Conservation (phyloP, 2,329 filamentous ascomycete genomes). For the Monilinia polystroma region DNA sequence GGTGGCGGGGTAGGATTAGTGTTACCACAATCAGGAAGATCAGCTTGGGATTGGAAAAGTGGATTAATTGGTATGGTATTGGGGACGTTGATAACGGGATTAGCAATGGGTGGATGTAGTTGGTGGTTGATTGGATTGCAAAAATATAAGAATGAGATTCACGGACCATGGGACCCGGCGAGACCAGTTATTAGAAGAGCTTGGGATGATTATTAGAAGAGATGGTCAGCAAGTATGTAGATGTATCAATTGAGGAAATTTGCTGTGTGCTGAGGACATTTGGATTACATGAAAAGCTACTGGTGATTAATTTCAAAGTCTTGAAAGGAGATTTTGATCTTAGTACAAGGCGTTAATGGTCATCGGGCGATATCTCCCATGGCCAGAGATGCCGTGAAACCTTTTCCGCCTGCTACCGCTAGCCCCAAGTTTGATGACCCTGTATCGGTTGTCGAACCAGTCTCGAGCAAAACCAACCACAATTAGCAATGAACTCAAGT, state of each 20-base stretch:
- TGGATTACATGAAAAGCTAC: background rate
- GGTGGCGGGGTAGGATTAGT: slow-evolving; percentile 70
- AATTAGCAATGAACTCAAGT: no score
- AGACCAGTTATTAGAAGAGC: slow-evolving; percentile 71
- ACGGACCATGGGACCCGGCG: slow-evolving; percentile 95
- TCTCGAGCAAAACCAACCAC: no score
- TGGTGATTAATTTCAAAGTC: background rate
- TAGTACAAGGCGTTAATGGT: no score
- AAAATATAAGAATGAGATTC: slow-evolving; percentile 99
- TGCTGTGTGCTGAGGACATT: background rate
- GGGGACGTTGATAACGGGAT: slow-evolving; percentile 68
- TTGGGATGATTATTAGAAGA: slow-evolving; percentile 21
- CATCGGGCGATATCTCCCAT: no score
- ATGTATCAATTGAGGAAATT: background rate
- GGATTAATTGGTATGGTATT: slow-evolving; percentile 67
- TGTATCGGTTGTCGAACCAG: no score
- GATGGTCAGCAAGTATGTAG: no score
- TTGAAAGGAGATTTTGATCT: no score
- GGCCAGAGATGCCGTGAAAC: no score
- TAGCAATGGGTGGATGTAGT: slow-evolving; percentile 89
- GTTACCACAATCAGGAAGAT: slow-evolving; percentile 55
- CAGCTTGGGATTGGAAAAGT: slow-evolving; percentile 40
- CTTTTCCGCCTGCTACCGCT: no score
- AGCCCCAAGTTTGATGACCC: no score
- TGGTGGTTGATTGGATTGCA: slow-evolving; percentile 98